Evolutionary conservation across 2,329 filamentous ascomycete species (phyloP), one percentile per base, ranked within the genome.

Genomic region (Pseudogymnoascus sp.): DNA sequence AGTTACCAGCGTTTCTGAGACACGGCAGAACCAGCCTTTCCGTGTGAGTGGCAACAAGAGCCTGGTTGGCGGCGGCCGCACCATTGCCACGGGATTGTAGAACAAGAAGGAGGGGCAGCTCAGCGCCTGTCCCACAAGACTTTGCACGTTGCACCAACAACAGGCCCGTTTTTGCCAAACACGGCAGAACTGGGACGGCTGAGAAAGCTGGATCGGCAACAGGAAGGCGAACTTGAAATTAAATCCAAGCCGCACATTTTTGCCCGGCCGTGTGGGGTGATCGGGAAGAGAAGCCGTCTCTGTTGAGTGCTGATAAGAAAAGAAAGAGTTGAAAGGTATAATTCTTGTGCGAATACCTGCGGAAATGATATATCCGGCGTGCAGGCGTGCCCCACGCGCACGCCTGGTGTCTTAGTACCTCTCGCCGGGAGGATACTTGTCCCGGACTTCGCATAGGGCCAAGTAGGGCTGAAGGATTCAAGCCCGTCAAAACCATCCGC

Each of bases 381-480:
- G 21, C 45, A 45, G 45, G 45, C n/a, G 45, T 31, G 45, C 45
- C 45, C 45, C 45, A 55, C 27, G 27, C 45, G 45, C 45, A 55
- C 18, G 27, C 6, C 27, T 55, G 9, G 45, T 33, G n/a, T 15
- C 5, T 27, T 31, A 25, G 45, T 55, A 55, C 48, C 48, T 55
- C 48, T 55, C 48, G 48, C 27, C 48, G 29, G 48, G 9, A 55
- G 48, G 45, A 55, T 55, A 55, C 45, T 55, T 55, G 27, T 55
- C 27, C 45, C 45, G 45, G 45, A 52, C 45, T 18, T 55, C 21
- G 45, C 21, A 55, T 39, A 59, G 58, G 58, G 58, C 58, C 58
- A 59, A 59, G 58, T 59, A 59, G 58, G 58, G 58, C 58, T 59
- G 58, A 59, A 40, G 36, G 21, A 40, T 37, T 39, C 58, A 37